Evolutionary conservation across 139 green algal genomes (phyloP), one percentile per base, ranked within the genome.

Genomic region (Chloropicon primus): DNA sequence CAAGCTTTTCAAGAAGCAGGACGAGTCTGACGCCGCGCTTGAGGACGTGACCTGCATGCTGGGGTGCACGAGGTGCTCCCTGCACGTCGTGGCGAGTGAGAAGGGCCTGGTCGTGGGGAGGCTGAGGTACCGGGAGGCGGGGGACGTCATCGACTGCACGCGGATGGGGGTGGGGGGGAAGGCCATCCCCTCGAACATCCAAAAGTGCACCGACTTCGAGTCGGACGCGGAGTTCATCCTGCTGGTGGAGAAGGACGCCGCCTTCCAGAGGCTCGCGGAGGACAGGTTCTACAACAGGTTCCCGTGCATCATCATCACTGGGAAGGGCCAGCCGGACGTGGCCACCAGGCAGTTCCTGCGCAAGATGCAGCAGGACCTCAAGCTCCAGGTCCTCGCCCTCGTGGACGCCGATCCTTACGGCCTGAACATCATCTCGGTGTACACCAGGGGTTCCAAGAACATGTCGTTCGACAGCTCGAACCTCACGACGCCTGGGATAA

Each of bases 281-380:
- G 92, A 97, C 84, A 77, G 94, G 2, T 98, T 98, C 84, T 98
- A 98, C 89, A 96, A 97, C 81, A 90, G 87, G 23, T 96, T 94
- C 84, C 94, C 94, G 25, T 97, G 92, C 88, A 94, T 98, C 85
- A 98, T 98, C 82, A 86, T 98, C 76, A 98, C 94, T 2, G 94
- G 92, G 26, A 98, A 98, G 85, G 94, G 94, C 1, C 93, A 97
- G 88, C 94, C 94, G n/a, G 94, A 98, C 80, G 94, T 98, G 27
- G 93, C 94, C 17, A 94, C 94, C 2, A 92, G 91, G 24, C 78
- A 97, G 62, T 98, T 98, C 79, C 78, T 98, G 76, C 85, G 80
- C 72, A 93, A 91, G 84, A 81, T 98, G 74, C 93, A 93, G 77
- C 80, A 80, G 17, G 88, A 84, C 24, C 89, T 98, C 27, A 88